phyloP scores from a whole-genome alignment of 495 filamentous ascomycete genomes.

The Sporormia fimetaria region DNA sequence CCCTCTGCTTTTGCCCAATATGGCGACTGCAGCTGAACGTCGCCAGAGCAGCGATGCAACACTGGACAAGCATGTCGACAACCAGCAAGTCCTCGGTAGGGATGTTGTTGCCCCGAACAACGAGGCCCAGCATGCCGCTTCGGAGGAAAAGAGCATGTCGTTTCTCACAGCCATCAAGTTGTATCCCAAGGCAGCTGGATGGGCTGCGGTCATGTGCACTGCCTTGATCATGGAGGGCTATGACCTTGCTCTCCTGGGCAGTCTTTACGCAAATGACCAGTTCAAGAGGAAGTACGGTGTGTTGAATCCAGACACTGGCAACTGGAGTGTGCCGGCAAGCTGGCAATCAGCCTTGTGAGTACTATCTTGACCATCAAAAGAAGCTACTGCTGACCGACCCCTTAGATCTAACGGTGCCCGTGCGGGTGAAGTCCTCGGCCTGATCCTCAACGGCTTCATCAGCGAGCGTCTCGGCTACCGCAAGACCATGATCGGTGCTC shows the following conservation, averaged over 20 bases:
- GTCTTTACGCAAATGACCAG: constrained; percentile 29
- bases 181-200: constrained; percentile 29
- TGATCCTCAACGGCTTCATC: constrained; percentile 27
- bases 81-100: neutral
- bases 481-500: constrained; percentile 21
- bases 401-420: constrained; percentile 26
- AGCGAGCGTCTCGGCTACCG: constrained; percentile 23
- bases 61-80: constrained; percentile 5
- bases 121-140: constrained; percentile 16
- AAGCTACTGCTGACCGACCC: constrained; percentile 3
- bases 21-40: too few species aligned
- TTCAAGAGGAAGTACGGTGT: constrained; percentile 30
- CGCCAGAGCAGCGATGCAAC: too few species aligned
- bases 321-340: constrained; percentile 20
- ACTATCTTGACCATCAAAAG: neutral
- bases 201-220: constrained; percentile 31
- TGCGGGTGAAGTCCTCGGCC: constrained; percentile 28
- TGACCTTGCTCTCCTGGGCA: constrained; percentile 32
- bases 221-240: constrained; percentile 38
- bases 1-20: constrained; percentile 3
- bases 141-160: constrained; percentile 21
- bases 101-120: constrained; percentile 2
- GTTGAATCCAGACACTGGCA: constrained; percentile 16
- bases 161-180: constrained; percentile 19
- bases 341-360: constrained; percentile 27